phyloP scores from a whole-genome alignment of 768 basidiomycete species.

The Trametes villosa region DNA sequence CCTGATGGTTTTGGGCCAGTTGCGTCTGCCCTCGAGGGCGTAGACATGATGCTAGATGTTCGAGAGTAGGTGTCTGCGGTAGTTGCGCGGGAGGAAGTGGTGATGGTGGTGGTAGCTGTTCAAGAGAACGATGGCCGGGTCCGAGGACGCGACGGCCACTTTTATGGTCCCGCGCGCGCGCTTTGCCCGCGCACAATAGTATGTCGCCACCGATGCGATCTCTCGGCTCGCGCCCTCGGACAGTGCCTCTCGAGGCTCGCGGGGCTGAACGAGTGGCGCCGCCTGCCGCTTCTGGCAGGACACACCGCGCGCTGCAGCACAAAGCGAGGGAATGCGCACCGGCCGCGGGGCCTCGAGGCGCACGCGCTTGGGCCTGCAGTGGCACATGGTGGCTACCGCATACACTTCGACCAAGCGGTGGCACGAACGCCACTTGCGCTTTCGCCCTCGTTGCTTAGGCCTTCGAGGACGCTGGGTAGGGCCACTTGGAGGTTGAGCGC shows the following conservation, averaged over 20 bases:
- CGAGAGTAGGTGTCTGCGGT: background rate
- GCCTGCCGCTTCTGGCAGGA: background rate
- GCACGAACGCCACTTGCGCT: background rate
- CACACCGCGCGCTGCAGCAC: background rate
- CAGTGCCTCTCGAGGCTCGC: background rate
- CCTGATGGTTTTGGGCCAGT: background rate
- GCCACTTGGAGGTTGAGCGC: background rate
- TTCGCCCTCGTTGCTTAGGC: background rate
- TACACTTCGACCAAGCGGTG: background rate
- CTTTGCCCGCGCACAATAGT: slow-evolving; percentile 11
- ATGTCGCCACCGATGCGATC: slow-evolving; percentile 7
- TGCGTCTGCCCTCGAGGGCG: background rate
- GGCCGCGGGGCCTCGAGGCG: slow-evolving; percentile 4
- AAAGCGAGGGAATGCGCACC: background rate
- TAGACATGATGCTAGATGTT: background rate
- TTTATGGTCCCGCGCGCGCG: background rate
- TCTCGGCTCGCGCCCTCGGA: slow-evolving; percentile 4
- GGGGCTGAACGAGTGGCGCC: background rate
- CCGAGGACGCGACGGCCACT: background rate
- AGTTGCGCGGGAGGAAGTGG: background rate
- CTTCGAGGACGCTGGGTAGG: background rate
- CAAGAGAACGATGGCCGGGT: background rate
- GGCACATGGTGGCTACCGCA: background rate
- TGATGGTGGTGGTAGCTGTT: background rate
- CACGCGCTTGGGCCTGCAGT: background rate